phyloP scores from a whole-genome alignment of 139 green algal genomes.

The Protoeuglena noctilucae region DNA sequence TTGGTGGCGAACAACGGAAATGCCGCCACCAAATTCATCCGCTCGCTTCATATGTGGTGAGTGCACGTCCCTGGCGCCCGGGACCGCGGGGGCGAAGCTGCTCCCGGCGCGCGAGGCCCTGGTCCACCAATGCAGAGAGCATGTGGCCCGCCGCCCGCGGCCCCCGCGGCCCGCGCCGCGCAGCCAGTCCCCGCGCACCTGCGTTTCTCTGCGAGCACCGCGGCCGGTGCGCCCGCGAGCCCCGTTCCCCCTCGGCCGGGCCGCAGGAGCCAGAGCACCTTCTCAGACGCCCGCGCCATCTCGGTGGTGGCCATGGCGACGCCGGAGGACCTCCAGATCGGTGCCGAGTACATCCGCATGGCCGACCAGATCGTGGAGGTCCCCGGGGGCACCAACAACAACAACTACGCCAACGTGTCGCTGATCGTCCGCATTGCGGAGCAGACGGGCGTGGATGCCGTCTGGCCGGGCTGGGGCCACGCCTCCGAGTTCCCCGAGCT shows the following conservation, averaged over 20 bases:
- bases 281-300: conserved; percentile 34
- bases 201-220: conserved; percentile 42
- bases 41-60: conserved; percentile 69
- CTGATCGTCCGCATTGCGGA: conserved; percentile 75
- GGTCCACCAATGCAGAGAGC: too few relatives aligned
- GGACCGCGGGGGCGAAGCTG: too few relatives aligned
- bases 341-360: conserved; percentile 88
- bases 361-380: conserved; percentile 96
- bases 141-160: too few relatives aligned
- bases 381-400: conserved; percentile 87
- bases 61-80: conserved; percentile 33
- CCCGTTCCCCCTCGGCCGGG: neutral
- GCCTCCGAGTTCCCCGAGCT: conserved; percentile 91
- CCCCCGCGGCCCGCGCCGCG: too few relatives aligned
- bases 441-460: conserved; percentile 71
- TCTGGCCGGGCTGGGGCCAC: conserved; percentile 96
- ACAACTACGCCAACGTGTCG: conserved; percentile 97
- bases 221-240: too few relatives aligned
- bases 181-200: too few relatives aligned
- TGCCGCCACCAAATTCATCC: conserved; percentile 95
- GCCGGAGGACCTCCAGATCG: conserved; percentile 84
- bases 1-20: conserved; percentile 91
- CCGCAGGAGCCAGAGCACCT: conserved; percentile 15
- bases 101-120: too few relatives aligned
- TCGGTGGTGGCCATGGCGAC: conserved; percentile 86